Conservation (phyloP, 1,139 yeast genomes). For the Pichia sp. region DNA sequence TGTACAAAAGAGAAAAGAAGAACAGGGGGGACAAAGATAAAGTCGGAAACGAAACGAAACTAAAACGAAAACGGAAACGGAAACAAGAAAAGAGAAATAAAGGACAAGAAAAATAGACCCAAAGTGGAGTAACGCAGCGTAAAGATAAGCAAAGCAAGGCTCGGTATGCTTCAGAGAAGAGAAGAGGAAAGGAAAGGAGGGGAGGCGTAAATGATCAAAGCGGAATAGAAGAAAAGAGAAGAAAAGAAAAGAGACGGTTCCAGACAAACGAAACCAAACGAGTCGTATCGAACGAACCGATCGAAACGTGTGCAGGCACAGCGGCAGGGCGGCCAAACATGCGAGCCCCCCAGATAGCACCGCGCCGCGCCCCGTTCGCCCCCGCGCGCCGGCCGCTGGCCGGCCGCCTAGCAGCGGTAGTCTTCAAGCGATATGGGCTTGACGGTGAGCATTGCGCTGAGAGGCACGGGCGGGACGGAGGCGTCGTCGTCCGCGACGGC, state of each 20-base stretch:
- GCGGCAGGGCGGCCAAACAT: too few relatives aligned
- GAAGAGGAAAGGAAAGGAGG: too few relatives aligned
- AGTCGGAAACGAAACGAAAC: background rate
- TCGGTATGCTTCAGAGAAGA: background rate
- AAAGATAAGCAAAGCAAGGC: background rate
- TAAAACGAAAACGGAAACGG: background rate
- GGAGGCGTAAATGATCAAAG: too few relatives aligned
- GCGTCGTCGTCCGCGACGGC: background rate
- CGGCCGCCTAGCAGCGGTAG: background rate
- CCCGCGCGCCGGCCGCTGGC: background rate
- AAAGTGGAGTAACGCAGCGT: background rate
- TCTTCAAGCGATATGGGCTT: slow-evolving; percentile 4
- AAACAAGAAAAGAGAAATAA: too few relatives aligned
- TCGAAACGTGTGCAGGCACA: too few relatives aligned
- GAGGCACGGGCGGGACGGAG: slow-evolving; percentile 3
- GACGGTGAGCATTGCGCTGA: slow-evolving; percentile 1
- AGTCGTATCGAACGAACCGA: too few relatives aligned
- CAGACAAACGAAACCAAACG: too few relatives aligned
- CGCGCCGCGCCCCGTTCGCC: background rate
- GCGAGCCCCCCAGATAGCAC: too few relatives aligned
- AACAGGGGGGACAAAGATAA: background rate
- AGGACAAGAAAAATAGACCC: too few relatives aligned
- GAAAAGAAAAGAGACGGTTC: too few relatives aligned
- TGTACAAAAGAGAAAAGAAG: background rate
- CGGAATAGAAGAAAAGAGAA: too few relatives aligned